Base-by-base conservation (phyloP, 2,329 filamentous ascomycete genomes). In the Clarireedia hainanense region DNA sequence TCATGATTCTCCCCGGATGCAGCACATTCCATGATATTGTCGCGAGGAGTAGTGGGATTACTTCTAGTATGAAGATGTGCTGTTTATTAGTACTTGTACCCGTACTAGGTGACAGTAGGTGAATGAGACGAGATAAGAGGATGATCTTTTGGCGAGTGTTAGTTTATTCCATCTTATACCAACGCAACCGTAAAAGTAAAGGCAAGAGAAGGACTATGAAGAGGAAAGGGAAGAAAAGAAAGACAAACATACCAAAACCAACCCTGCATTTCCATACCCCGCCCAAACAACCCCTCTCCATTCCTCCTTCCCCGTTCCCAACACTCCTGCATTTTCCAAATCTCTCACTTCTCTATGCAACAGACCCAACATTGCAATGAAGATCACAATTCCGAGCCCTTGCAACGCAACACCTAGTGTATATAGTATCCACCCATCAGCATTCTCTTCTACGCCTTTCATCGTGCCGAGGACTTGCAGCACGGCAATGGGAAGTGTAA, bases 371-470 rank as follows among this genome's bases (percentile, higher is more conserved):
- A 47, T 10, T 17, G 17, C 30, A 4, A 37, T 12, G 14, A 81
- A 79, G 14, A 73, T 51, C 2, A 79, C 55, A 53, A 79, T 76
- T 54, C 78, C 77, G 24, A 74, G 63, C 59, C 79, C 68, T 57
- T 81, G 78, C 0, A 80, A 63, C 0, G 73, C 76, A 12, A 80
- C 76, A 0, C 78, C 77, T 12, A 73, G 76, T 75, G 79, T 80
- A 64, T 80, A 80, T 55, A 76, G 10, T 9, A 30, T 9, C 7
- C 68, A 51, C 74, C 67, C 0, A 75, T 69, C 0, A 64, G 65
- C 27, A 72, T 64, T 63, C 71, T n/a, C 4, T 27, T 15, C 23
- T 27, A 7, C 36, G 14, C 42, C 26, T 26, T 42, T 30, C 30
- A 4, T 34, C 12, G 30, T 14, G 2, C 51, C 51, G 17, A 47